A percentile compares a stretch with the other conserved stretches of the same genome.
Conservation (phyloP, 2,329 filamentous ascomycete species). For the Colletotrichum aenigma region DNA sequence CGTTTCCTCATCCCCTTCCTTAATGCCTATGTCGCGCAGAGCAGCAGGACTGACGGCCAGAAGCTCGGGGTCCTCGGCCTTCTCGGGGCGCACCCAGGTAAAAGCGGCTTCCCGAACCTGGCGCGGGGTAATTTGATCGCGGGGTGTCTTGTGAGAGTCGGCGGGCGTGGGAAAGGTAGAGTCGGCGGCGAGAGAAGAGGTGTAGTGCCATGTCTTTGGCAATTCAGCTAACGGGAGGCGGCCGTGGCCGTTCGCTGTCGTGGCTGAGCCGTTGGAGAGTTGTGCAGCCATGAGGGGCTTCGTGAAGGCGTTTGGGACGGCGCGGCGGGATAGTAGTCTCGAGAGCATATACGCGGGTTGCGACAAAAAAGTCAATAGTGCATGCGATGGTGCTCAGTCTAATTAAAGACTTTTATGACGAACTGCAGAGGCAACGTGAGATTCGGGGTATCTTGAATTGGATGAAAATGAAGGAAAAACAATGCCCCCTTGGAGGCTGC, state of each 20-base stretch:
- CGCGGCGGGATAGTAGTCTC: conserved; percentile 33
- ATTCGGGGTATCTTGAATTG: neutral
- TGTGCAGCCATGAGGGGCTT: conserved; percentile 35
- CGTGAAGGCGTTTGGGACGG: conserved; percentile 28
- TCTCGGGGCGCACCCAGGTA: conserved; percentile 87
- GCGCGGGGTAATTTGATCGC: conserved; percentile 77
- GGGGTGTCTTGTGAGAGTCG: conserved; percentile 79
- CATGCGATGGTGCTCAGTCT: neutral
- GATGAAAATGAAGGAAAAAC: neutral
- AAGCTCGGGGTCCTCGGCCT: conserved; percentile 74
- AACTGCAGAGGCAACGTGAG: neutral
- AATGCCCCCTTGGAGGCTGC: no score
- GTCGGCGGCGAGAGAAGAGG: conserved; percentile 76
- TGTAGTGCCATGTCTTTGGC: conserved; percentile 70
- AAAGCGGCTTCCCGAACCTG: conserved; percentile 85
- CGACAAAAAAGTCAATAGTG: neutral
- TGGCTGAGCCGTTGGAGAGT: conserved; percentile 31
- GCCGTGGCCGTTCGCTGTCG: conserved; percentile 4
- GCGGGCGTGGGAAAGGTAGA: conserved; percentile 78
- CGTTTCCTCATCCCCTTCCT: conserved; percentile 67
- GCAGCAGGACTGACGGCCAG: conserved; percentile 81
- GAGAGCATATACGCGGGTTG: conserved; percentile 32
- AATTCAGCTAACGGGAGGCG: conserved; percentile 55
- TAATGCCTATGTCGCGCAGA: conserved; percentile 80
- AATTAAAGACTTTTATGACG: neutral